A percentile compares a stretch with the other conserved stretches of the same genome.
Evolutionary conservation across 73 alveolate genomes (phyloP).

Genomic region (Tetrahymena malaccensis): DNA sequence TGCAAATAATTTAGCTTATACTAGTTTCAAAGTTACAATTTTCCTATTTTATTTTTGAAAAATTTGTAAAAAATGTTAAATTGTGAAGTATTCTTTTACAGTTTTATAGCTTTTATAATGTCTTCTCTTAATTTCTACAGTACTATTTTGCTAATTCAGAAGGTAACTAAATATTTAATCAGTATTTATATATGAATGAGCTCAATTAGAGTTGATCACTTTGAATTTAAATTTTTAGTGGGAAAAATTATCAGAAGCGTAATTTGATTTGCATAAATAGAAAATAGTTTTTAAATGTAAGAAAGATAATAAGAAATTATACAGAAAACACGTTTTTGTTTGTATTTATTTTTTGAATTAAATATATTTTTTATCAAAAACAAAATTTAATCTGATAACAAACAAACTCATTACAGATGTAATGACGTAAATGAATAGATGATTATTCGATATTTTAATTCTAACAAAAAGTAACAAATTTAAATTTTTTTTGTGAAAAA

Average conservation of each 20-base stretch:
- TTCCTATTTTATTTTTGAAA: too few species aligned
- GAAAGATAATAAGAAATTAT: not conserved
- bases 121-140: too few species aligned
- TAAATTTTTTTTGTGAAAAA: not conserved
- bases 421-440: not conserved
- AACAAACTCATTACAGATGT: not conserved
- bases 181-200: too few species aligned
- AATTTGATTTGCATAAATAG: not conserved
- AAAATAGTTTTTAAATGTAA: not conserved
- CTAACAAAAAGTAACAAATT: not conserved
- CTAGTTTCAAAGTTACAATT: too few species aligned
- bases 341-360: not conserved
- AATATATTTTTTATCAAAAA: too few species aligned
- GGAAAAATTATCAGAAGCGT: not conserved
- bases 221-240: not conserved
- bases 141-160: too few species aligned
- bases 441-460: not conserved
- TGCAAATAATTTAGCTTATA: too few species aligned
- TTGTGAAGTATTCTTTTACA: too few species aligned
- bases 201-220: not conserved
- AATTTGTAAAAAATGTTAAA: too few species aligned
- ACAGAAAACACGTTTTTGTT: not conserved
- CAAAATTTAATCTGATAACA: not conserved
- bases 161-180: too few species aligned
- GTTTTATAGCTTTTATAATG: too few species aligned